Base-by-base conservation (phyloP, 306 rosid species). In the Quercus mongolica region DNA sequence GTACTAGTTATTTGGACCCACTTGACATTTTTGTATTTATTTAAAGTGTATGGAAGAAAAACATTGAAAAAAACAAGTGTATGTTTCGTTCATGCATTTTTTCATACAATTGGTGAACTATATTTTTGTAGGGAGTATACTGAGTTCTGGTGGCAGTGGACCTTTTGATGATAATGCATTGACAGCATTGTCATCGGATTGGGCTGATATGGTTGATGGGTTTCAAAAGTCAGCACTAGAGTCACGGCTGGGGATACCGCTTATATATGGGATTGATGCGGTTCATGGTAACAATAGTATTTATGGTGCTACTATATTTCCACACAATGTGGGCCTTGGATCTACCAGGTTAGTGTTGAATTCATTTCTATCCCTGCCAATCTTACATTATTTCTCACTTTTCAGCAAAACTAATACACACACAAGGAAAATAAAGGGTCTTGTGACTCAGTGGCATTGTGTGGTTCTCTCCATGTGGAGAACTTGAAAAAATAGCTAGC, bases 211-310 rank as follows among this genome's bases (percentile, higher is more conserved):
- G 97, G 84, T 92, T 56, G 97, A 92, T 49, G 85, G 84, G 64
- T 92, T 86, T 79, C 97, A 92, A 83, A 82, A 82, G 68, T 80
- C 72, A 5, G 94, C 98, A 38, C 81, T 92, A 6, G 85, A 84
- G 26, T 87, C 94, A 5, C 84, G 94, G 71, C 90, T 94, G 15
- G 94, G 94, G 56, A 88, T 92, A 74, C 98, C 98, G 0, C 79
- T 92, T 18, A 87, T 94, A 4, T 94, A 92, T 80, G 97, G 93
- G 63, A 79, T 85, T 73, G 97, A 92, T 73, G 97, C 97, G 8
- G 93, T 92, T 88, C 97, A 94, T 89, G 99, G 97, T n/a, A 91
- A 92, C 84, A 91, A 92, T 56, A 87, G 55, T 73, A 84, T 88
- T 69, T 92, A 87, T 23, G 97, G 94, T 62, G 94, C 98, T 69